Base-by-base conservation (phyloP, 306 rosid species). In the Mucuna pruriens region DNA sequence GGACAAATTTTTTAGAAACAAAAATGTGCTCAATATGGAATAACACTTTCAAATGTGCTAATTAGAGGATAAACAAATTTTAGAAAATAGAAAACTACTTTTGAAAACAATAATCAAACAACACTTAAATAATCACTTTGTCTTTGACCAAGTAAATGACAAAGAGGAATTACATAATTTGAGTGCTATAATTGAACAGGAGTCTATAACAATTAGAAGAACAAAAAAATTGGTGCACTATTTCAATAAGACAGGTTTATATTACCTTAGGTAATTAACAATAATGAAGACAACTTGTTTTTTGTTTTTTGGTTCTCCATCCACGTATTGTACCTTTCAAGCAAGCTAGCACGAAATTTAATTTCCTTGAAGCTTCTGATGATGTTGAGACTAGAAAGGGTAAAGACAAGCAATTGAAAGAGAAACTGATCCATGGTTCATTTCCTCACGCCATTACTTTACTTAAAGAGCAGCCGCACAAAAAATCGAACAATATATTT, bases 381-480 rank as follows among this genome's bases (percentile, higher is more conserved):
- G 67, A 81, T 51, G 80, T 51, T 36, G 74, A 72, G 77, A 81
- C 60, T 33, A 4, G 22, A 17, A 64, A 52, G 38, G 74, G 39
- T 36, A 46, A 63, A 33, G 74, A 64, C 39, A 76, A 61, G 22
- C 29, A 75, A 66, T 20, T 72, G 29, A 51, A 72, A 80, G 74
- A 39, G 60, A 74, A 74, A 40, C 69, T 54, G 29, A 10, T 7
- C 19, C 65, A 38, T 63, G 23, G 46, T 64, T 64, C 26, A 26
- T 74, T 74, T 64, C 55, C 80, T 12, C 67, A 60, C 73, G 62
- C 11, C 75, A 65, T 29, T 15, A 74, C 57, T 19, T 10, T 49
- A 19, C 29, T 44, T 17, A 33, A 13, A 16, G 34, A 31, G 8
- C n/a, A 61, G n/a, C 15, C 39, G 60, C 78, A 70, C 60, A 66